A percentile compares a stretch with the other conserved stretches of the same genome.
These are phyloP conservation scores for Neonectria hederae DNA, from an alignment of 2,329 filamentous ascomycete genomes.

Conservation along the genomic window DNA sequence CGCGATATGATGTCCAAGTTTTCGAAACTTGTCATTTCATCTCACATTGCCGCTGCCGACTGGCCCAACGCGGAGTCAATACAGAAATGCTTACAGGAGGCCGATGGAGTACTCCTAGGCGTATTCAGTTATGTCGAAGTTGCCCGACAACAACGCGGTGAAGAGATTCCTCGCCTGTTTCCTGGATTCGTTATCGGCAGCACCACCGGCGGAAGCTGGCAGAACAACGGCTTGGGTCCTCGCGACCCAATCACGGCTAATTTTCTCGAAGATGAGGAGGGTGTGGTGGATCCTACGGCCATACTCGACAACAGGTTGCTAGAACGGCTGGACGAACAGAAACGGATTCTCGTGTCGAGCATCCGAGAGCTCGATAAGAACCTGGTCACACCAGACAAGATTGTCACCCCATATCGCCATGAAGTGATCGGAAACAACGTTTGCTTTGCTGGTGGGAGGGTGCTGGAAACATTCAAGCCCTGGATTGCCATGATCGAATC, in stretches of 20 bases:
- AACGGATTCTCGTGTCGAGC: slow-evolving; percentile 84
- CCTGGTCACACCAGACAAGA: slow-evolving; percentile 79
- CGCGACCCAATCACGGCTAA: slow-evolving; percentile 81
- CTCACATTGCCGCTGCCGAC: slow-evolving; percentile 95
- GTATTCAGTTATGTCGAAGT: slow-evolving; percentile 98
- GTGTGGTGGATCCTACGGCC: slow-evolving; percentile 74
- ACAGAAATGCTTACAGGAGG: slow-evolving; percentile 94
- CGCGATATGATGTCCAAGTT: slow-evolving; percentile 99
- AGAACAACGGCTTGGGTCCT: slow-evolving; percentile 71
- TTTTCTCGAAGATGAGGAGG: slow-evolving; percentile 86
- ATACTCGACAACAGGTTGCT: slow-evolving; percentile 80
- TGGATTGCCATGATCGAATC: slow-evolving; percentile 93
- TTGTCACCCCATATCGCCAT: slow-evolving; percentile 82
- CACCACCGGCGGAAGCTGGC: slow-evolving; percentile 87
- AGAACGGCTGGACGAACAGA: slow-evolving; percentile 85
- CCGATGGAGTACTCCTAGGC: slow-evolving; percentile 93
- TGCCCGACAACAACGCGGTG: slow-evolving; percentile 89
- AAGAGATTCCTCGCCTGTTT: slow-evolving; percentile 90
- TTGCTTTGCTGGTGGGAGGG: slow-evolving; percentile 79
- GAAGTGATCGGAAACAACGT: slow-evolving; percentile 83
- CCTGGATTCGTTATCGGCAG: slow-evolving; percentile 94
- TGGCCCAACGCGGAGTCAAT: slow-evolving; percentile 94
- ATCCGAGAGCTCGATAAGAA: slow-evolving; percentile 89
- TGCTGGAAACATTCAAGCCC: slow-evolving; percentile 87
- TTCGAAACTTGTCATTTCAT: slow-evolving; percentile 97